Conservation (phyloP, 805 yeast genomes). For the Cyberlindnera galapagoensis region DNA sequence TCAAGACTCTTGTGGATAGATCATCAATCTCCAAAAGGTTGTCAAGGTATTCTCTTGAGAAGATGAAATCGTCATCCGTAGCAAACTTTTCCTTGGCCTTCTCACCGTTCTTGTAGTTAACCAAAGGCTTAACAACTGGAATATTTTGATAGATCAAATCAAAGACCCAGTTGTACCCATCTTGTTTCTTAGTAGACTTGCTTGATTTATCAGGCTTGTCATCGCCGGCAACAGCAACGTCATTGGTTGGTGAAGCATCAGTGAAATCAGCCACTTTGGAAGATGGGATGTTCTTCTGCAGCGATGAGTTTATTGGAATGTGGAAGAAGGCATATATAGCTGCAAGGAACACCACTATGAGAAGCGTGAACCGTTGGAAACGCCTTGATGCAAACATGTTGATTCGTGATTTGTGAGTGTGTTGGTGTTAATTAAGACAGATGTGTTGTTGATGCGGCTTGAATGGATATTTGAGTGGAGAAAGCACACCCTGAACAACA, state of each 20-base stretch:
- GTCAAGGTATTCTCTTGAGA: constrained; percentile 39
- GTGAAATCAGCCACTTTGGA: not conserved
- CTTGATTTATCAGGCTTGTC: not conserved
- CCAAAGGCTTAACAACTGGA: constrained; percentile 36
- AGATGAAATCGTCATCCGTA: constrained; percentile 33
- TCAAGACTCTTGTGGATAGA: constrained; percentile 28
- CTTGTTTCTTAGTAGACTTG: constrained; percentile 1
- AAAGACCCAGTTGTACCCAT: constrained; percentile 21
- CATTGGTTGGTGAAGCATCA: no score
- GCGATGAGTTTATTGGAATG: constrained; percentile 1
- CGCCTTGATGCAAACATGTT: constrained; percentile 4
- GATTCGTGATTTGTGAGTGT: no score
- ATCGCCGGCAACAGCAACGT: not conserved
- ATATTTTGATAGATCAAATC: constrained; percentile 25
- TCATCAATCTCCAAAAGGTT: constrained; percentile 36
- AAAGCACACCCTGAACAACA: no score
- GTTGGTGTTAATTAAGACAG: no score
- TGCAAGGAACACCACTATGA: constrained; percentile 2
- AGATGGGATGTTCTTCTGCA: not conserved
- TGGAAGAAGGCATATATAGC: not conserved
- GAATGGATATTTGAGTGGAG: no score
- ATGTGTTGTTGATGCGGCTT: no score
- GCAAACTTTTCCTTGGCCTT: constrained; percentile 40
- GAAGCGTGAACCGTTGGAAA: constrained; percentile 4
- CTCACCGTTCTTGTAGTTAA: constrained; percentile 32